Conservation (phyloP, 768 basidiomycete genomes). For the Pisolithus tinctorius region DNA sequence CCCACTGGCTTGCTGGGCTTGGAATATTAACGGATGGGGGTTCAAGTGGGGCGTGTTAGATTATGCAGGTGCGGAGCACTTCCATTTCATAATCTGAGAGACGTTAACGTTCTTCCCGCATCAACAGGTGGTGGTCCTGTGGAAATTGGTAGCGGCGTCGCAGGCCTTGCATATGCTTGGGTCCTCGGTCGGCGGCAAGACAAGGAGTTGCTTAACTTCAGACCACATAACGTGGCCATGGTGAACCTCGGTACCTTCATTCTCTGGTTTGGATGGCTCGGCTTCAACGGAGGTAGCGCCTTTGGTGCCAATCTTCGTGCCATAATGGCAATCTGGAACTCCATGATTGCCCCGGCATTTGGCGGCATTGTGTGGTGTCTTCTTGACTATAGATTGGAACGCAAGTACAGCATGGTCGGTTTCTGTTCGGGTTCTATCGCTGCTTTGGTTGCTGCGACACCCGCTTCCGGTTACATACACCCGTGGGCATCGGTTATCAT, state of each 20-base stretch:
- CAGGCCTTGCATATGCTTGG: conserved; percentile 81
- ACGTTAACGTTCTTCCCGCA: not conserved
- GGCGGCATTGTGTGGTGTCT: conserved; percentile 81
- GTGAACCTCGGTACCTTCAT: conserved; percentile 80
- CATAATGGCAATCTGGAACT: conserved; percentile 81
- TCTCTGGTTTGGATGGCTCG: conserved; percentile 84
- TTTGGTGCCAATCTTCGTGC: conserved; percentile 86
- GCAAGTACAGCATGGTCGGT: conserved; percentile 85
- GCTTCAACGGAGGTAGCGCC: conserved; percentile 89
- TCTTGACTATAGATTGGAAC: conserved; percentile 72
- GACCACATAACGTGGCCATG: conserved; percentile 82
- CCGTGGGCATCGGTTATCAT: conserved; percentile 73
- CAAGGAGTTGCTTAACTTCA: conserved; percentile 67
- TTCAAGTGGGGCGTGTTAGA: conserved; percentile 81
- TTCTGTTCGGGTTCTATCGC: conserved; percentile 87
- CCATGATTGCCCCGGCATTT: conserved; percentile 78
- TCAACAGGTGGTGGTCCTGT: conserved; percentile 74
- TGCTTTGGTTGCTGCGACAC: conserved; percentile 84
- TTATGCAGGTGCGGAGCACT: conserved; percentile 60
- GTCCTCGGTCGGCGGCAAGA: conserved; percentile 78
- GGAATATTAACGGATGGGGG: conserved; percentile 79
- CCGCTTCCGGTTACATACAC: conserved; percentile 75
- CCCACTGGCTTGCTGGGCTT: conserved; percentile 81
- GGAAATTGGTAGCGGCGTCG: conserved; percentile 80
- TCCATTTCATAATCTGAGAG: conserved; percentile 5